Evolutionary conservation across 495 filamentous ascomycete genomes (phyloP).

Genomic region (Penicillium nucicola): DNA sequence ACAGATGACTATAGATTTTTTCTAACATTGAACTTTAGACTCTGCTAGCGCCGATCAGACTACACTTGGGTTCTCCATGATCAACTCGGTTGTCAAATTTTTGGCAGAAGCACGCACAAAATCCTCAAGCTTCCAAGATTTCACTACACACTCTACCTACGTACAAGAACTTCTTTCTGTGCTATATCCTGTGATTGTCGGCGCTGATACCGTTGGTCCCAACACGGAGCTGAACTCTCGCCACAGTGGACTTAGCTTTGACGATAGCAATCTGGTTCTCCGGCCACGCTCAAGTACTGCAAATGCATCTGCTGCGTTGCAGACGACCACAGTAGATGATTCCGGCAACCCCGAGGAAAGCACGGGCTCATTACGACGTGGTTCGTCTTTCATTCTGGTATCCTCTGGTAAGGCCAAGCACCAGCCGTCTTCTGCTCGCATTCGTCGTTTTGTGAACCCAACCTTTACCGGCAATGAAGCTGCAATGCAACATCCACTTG

Average conservation of each 20-base stretch:
- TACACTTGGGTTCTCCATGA: conserved; percentile 35
- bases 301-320: conserved; percentile 54
- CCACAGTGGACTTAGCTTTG: conserved; percentile 75
- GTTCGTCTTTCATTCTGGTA: conserved; percentile 87
- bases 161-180: conserved; percentile 71
- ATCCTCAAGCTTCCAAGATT: conserved; percentile 74
- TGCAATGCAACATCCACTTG: conserved; percentile 63
- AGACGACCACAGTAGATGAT: conserved; percentile 62
- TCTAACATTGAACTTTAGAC: conserved; percentile 8
- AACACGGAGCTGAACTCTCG: conserved; percentile 79
- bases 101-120: conserved; percentile 71
- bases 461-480: conserved; percentile 35
- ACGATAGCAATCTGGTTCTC: conserved; percentile 79
- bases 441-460: conserved; percentile 55
- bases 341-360: conserved; percentile 44
- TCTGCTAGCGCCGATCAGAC: conserved; percentile 4
- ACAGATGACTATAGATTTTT: background rate
- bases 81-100: conserved; percentile 76
- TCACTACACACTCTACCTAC: conserved; percentile 73
- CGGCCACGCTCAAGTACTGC: conserved; percentile 61
- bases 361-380: conserved; percentile 60
- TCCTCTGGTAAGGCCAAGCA: conserved; percentile 61
- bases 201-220: conserved; percentile 74
- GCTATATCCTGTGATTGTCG: conserved; percentile 82
- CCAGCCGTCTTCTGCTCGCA: conserved; percentile 53